Percentiles rank a stretch among this genome's conserved stretches.
phyloP scores from a whole-genome alignment of 345 rosid genomes.

The Eucalyptus fibrosa region DNA sequence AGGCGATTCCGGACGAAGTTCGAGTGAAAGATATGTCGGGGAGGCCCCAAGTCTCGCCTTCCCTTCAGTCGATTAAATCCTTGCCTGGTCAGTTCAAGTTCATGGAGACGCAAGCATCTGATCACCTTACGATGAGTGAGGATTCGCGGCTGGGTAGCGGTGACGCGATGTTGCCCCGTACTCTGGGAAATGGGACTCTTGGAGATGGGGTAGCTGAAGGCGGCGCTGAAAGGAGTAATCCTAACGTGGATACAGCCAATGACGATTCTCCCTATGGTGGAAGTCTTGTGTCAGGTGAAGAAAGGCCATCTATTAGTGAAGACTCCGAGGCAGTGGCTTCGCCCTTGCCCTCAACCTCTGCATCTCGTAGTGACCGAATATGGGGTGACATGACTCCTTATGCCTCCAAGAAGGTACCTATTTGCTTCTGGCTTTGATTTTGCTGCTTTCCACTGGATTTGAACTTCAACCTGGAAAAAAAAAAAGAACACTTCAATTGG shows the following conservation, averaged over 20 bases:
- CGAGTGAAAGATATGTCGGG: constrained; percentile 30
- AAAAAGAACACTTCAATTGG: background rate
- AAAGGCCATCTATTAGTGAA: constrained; percentile 25
- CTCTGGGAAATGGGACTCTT: constrained; percentile 28
- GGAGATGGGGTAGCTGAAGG: constrained; percentile 16
- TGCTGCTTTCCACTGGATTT: background rate
- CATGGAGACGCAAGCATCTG: constrained; percentile 34
- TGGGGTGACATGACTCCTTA: constrained; percentile 76
- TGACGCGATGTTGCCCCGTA: constrained; percentile 1
- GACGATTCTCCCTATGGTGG: constrained; percentile 81
- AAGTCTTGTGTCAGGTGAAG: constrained; percentile 20
- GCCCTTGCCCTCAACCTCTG: constrained; percentile 35
- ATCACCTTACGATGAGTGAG: constrained; percentile 13
- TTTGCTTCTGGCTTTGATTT: background rate
- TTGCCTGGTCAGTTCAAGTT: constrained; percentile 58
- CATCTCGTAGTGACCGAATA: constrained; percentile 36
- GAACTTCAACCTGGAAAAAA: background rate
- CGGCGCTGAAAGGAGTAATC: constrained; percentile 12
- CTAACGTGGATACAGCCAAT: constrained; percentile 15
- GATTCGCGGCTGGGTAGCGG: constrained; percentile 1
- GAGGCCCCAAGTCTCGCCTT: constrained; percentile 30
- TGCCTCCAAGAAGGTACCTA: constrained; percentile 62
- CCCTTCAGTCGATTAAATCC: constrained; percentile 54
- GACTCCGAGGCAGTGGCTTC: constrained; percentile 28
- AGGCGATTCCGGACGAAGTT: constrained; percentile 4